Evolutionary conservation across 1,284 basidiomycete genomes (phyloP).

Genomic region (Ganoderma lucidum): DNA sequence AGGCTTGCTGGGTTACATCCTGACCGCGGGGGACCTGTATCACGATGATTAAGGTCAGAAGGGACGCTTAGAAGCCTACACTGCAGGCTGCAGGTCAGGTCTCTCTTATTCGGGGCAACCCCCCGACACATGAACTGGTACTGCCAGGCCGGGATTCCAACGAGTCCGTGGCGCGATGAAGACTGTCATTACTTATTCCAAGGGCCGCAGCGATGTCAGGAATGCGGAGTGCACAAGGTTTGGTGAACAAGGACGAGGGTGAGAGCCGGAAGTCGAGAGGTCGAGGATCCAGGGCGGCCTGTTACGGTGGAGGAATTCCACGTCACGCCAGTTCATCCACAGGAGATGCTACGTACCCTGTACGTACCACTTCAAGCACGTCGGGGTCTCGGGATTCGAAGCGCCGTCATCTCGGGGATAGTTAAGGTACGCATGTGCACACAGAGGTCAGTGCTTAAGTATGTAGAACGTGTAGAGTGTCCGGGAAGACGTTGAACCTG

Average conservation of each 20-base stretch:
- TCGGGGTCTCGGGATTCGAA: neutral
- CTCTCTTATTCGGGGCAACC: neutral
- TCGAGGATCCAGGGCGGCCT: neutral
- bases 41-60: neutral
- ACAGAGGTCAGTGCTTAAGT: neutral
- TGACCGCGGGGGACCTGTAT: neutral
- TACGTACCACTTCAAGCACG: neutral
- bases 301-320: neutral
- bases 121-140: neutral
- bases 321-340: neutral
- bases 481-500: neutral
- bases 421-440: slow-evolving; percentile 2
- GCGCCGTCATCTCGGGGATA: neutral
- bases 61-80: neutral
- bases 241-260: neutral
- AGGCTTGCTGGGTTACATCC: neutral
- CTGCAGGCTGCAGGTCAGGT: neutral
- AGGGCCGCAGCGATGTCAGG: neutral
- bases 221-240: neutral
- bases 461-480: neutral
- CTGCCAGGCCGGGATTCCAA: neutral
- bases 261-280: neutral
- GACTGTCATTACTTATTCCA: neutral
- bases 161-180: neutral
- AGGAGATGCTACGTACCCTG: neutral